These are phyloP conservation scores for Tolypocladium tropicale DNA, from an alignment of 2,329 filamentous ascomycete species.

Conservation along the genomic window DNA sequence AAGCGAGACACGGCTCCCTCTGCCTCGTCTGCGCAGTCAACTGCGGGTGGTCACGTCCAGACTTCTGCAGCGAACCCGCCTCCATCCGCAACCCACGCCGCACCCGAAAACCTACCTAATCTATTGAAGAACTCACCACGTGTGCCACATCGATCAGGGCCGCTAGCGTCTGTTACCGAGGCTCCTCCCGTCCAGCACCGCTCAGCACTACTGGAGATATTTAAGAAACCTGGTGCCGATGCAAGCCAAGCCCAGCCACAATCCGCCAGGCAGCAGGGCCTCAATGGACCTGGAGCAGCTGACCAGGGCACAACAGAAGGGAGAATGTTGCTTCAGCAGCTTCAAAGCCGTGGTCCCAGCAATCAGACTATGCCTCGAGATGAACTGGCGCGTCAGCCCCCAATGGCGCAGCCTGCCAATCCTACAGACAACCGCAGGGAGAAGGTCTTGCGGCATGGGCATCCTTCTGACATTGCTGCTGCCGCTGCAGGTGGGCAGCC, in stretches of 20 bases:
- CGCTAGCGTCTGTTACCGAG: constrained; percentile 15
- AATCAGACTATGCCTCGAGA: constrained; percentile 8
- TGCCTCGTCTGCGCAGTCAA: neutral
- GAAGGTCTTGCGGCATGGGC: neutral
- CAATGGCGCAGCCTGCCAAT: constrained; percentile 5
- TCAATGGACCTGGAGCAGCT: neutral
- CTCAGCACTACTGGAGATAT: constrained; percentile 41
- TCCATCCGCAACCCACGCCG: neutral
- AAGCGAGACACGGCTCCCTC: constrained; percentile 17
- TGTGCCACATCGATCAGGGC: constrained; percentile 11
- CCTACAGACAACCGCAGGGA: constrained; percentile 6
- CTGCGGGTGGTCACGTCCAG: neutral
- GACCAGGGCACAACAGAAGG: neutral
- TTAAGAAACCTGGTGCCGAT: constrained; percentile 30
- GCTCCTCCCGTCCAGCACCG: constrained; percentile 26
- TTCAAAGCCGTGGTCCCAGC: neutral
- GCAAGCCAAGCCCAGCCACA: neutral
- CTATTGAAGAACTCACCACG: neutral
- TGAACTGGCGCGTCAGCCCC: constrained; percentile 9
- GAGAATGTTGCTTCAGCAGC: neutral
- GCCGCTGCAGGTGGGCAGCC: neutral
- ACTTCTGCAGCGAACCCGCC: neutral
- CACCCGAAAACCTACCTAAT: neutral
- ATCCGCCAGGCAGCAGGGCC: neutral
- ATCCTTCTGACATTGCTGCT: neutral